These are phyloP conservation scores for Solanum virginianum DNA, from an alignment of 257 asterid species.

Conservation along the genomic window DNA sequence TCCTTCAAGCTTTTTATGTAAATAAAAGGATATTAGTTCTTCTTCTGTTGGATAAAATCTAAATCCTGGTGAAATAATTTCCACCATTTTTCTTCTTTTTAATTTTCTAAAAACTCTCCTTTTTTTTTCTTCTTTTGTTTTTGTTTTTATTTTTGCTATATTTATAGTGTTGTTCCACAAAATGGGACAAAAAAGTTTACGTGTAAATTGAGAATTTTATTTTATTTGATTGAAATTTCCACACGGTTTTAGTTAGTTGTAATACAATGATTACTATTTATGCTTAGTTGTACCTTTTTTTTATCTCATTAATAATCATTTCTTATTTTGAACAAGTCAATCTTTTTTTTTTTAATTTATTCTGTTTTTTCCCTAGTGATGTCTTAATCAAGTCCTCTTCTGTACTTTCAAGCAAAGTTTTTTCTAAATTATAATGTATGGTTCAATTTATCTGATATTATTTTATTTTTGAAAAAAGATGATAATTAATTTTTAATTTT, in stretches of 20 bases:
- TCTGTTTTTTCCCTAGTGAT: background rate
- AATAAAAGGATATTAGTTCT: constrained; percentile 61
- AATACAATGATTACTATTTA: background rate
- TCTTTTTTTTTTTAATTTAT: background rate
- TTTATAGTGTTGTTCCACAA: background rate
- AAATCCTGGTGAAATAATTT: constrained; percentile 39
- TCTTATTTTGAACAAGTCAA: background rate
- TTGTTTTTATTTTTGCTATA: background rate
- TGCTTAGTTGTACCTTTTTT: background rate
- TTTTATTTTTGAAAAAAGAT: background rate
- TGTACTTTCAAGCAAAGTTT: background rate
- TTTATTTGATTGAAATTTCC: background rate
- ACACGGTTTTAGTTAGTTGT: constrained; percentile 1
- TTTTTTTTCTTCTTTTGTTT: background rate
- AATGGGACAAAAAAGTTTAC: background rate
- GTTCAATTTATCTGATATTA: background rate
- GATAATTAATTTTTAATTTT: background rate
- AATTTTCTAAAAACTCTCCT: too few relatives aligned
- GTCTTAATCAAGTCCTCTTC: background rate
- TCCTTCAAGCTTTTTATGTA: constrained; percentile 35
- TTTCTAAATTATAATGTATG: background rate
- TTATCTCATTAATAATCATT: background rate
- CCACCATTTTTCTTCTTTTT: constrained; percentile 7
- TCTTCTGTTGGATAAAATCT: constrained; percentile 84
- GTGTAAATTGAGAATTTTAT: constrained; percentile 37